Conservation (phyloP, 1,139 yeast species). For the Starmera stellimalicola region DNA sequence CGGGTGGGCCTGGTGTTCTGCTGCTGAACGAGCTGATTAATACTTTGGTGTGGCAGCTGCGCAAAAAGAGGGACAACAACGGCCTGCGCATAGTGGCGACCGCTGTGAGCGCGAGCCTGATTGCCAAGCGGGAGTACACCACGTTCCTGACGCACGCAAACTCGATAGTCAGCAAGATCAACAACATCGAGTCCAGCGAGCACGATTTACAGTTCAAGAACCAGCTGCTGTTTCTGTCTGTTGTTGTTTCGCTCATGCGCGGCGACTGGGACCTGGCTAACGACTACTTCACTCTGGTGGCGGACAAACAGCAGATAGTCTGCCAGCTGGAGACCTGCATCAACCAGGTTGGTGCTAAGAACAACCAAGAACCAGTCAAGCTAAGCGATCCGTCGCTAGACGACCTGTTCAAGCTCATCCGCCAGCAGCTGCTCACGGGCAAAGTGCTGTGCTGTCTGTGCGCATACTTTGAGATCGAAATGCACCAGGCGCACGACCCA, state of each 20-base stretch:
- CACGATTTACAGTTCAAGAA: background rate
- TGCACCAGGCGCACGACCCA: too few relatives aligned
- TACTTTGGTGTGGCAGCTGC: conserved; percentile 17
- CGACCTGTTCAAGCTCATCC: conserved; percentile 14
- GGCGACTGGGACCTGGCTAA: conserved; percentile 17
- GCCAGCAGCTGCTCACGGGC: conserved; percentile 21
- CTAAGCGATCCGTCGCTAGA: conserved; percentile 12
- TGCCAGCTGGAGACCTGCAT: background rate
- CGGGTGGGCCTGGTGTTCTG: conserved; percentile 20
- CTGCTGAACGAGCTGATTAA: conserved; percentile 20
- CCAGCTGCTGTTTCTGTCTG: conserved; percentile 10
- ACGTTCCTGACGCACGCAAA: conserved; percentile 19
- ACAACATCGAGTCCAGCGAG: background rate
- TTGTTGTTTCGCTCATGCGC: conserved; percentile 14
- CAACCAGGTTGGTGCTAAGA: too few relatives aligned
- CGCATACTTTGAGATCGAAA: conserved; percentile 22
- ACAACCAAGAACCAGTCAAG: too few relatives aligned
- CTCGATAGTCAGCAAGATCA: conserved; percentile 5
- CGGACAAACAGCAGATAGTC: background rate
- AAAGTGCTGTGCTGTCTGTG: conserved; percentile 23
- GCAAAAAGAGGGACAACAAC: conserved; percentile 9
- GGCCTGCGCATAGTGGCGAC: conserved; percentile 12
- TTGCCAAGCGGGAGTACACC: conserved; percentile 24
- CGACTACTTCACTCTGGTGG: conserved; percentile 4
- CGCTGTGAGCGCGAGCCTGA: conserved; percentile 21